Evolutionary conservation across 768 basidiomycete species (phyloP), one percentile per base, ranked within the genome.

Genomic region (Leccinellum albellum): DNA sequence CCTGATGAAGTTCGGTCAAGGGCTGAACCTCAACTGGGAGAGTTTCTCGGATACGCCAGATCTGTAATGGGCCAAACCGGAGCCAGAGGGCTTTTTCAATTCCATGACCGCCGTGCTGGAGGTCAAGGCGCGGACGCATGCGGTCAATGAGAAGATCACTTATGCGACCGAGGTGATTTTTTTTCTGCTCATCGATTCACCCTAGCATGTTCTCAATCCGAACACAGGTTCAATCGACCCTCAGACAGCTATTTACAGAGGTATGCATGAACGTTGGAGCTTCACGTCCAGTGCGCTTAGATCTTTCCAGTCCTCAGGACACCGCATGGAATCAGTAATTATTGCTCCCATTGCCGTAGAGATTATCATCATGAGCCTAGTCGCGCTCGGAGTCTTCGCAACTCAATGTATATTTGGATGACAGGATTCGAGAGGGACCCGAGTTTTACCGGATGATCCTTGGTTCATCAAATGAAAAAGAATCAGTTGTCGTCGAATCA

Each of bases 241-340:
- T 98, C 44, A 80, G 94, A 50, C 93, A 96, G 59, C 76, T 98
- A 12, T 76, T 97, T 28, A 94, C 93, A 0, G 93, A 95, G 79
- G 93, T 72, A 58, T 28, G 59, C 7, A 23, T 54, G 28, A 24
- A 5, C 21, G 14, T 55, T 31, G 14, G 32, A 10, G n/a, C 37
- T 40, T 12, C 29, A 1, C 17, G n/a, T 21, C 6, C 26, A 33
- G 35, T 9, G 20, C 44, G 17, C 51, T 59, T 24, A 56, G 28
- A 17, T 9, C 50, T 50, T 59, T 10, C n/a, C 64, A 96, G 91
- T 91, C 92, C 4, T 91, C 90, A 5, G 83, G 81, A 2, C 92
- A 97, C 66, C 85, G 89, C 2, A 94, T 98, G 89, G 96, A 98
- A 73, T 77, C 96, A 5, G 89, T 98, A 60, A 98, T 98, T 69